phyloP scores from a whole-genome alignment of 345 rosid genomes.

The Kandelia obovata region DNA sequence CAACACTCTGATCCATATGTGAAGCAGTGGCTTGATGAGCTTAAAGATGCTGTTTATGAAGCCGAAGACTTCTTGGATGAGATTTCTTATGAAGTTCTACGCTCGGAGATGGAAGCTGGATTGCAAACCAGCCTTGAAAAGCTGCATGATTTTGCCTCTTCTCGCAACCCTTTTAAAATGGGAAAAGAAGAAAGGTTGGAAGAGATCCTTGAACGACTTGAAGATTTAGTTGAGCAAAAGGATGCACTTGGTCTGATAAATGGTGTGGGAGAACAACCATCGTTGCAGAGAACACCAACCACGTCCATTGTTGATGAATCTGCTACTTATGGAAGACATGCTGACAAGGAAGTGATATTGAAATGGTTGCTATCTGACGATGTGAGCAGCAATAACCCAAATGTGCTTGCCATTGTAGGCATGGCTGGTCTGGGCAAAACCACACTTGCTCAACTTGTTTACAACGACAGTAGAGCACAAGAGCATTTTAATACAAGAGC shows the following conservation, averaged over 20 bases:
- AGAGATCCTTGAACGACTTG: not conserved
- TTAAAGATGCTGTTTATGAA: not conserved
- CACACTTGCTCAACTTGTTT: constrained; percentile 13
- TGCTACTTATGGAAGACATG: not conserved
- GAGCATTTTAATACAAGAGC: not conserved
- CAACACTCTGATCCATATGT: not conserved
- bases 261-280: not conserved
- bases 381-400: not conserved
- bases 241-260: constrained; percentile 3
- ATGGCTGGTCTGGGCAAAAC: constrained; percentile 12
- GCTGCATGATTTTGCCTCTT: not conserved
- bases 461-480: not conserved
- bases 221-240: constrained; percentile 2
- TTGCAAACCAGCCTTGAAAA: not conserved
- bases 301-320: constrained; percentile 1
- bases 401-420: not conserved
- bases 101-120: not conserved
- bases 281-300: not conserved
- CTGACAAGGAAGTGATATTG: constrained; percentile 5
- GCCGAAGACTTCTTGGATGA: not conserved
- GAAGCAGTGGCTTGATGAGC: not conserved
- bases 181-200: not conserved
- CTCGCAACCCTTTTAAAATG: not conserved
- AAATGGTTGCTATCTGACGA: not conserved
- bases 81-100: not conserved